Percentiles rank a stretch among this genome's conserved stretches.
phyloP scores from a whole-genome alignment of 805 yeast genomes.

The Metschnikowia proteae region DNA sequence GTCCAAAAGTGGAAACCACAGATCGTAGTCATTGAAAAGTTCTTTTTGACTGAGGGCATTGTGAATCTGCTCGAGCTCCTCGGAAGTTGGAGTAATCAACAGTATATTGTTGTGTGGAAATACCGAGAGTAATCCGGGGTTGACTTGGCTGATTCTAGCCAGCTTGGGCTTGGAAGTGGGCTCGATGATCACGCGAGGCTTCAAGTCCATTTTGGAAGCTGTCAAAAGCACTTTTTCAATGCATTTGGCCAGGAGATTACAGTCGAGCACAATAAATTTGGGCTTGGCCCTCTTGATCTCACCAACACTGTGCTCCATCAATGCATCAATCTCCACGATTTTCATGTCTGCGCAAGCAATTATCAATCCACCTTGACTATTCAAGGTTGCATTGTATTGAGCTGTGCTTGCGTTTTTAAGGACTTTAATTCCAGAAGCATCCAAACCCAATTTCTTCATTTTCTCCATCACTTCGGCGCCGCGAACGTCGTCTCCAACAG shows the following conservation, averaged over 20 bases:
- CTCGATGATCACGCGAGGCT: constrained; percentile 50
- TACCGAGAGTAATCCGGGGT: constrained; percentile 28
- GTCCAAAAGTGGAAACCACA: constrained; percentile 77
- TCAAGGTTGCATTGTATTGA: constrained; percentile 70
- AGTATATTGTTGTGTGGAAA: constrained; percentile 47
- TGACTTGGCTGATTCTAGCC: constrained; percentile 37
- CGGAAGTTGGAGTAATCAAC: constrained; percentile 64
- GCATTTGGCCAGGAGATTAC: constrained; percentile 54
- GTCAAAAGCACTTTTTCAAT: constrained; percentile 19
- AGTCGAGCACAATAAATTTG: constrained; percentile 55
- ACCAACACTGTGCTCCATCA: constrained; percentile 31
- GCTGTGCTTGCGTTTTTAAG: constrained; percentile 44
- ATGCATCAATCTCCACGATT: constrained; percentile 49
- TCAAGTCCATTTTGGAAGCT: constrained; percentile 6
- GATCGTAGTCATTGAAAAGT: constrained; percentile 47
- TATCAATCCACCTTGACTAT: constrained; percentile 55
- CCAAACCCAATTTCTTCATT: constrained; percentile 25
- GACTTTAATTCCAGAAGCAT: constrained; percentile 39
- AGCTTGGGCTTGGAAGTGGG: constrained; percentile 77
- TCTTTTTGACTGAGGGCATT: constrained; percentile 41
- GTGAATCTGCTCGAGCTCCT: constrained; percentile 57
- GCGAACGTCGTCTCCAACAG: constrained; percentile 56
- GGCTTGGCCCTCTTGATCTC: constrained; percentile 46
- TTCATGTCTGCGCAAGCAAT: constrained; percentile 85
- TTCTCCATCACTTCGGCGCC: constrained; percentile 40